Base-by-base conservation (phyloP, 257 asterid species). In the Perilla frutescens region DNA sequence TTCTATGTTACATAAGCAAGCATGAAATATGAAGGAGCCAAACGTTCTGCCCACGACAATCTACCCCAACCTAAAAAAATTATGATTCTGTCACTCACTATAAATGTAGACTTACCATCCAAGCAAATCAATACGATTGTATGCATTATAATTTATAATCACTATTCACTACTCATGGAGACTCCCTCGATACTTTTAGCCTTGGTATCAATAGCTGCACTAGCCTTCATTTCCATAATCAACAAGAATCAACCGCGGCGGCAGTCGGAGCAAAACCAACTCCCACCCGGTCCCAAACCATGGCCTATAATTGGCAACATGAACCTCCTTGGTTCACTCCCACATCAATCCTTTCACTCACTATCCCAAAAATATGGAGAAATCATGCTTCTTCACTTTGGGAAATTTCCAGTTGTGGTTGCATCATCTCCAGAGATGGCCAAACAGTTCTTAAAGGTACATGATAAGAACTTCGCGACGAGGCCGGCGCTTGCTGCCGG, bases 381-480 rank as follows among this genome's bases (percentile, higher is more conserved):
- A 20, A 32, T 81, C 34, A 83, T 85, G 90, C 87, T 15, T 26
- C 81, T 85, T 1, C 83, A 76, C 36, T 79, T 73, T 8, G 90
- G 90, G 6, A 68, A 73, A 12, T 62, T 54, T 45, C 86, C 86
- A 3, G 77, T 80, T 5, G 64, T 83, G 2, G 65, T 85, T 10
- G 87, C 82, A 5, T 85, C 89, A 13, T 85, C 87, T 12, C 82
- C 89, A 13, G 74, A 76, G 48, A 85, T 83, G 87, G 87, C 90
- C 45, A 62, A 70, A 63, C 78, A 74, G 71, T 70, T 84, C 78
- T 47, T 84, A 34, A 71, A 49, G 39, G 44, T 37, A 4, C 79
- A 84, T 9, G 85, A 81, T 9, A 13, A 72, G 0, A 68, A 57
- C 1, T 81, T 80, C 51, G 84, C 89, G 4, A 81, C 81, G 4